Evolutionary conservation across 2,329 filamentous ascomycete genomes (phyloP).

Genomic region (Fusarium citri): DNA sequence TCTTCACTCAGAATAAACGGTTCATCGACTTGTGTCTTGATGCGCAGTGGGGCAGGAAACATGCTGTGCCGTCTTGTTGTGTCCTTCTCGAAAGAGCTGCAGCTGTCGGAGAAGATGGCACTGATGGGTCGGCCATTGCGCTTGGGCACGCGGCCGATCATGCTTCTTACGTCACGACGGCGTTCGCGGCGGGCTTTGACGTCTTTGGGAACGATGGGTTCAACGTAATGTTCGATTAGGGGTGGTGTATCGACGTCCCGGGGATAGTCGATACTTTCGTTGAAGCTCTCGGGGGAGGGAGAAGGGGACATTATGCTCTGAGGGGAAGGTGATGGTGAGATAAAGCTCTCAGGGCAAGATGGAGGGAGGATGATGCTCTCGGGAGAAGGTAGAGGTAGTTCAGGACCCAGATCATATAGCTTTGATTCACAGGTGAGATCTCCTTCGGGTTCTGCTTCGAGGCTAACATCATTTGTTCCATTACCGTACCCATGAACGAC

Average conservation of each 20-base stretch:
- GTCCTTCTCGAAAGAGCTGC: conserved; percentile 2
- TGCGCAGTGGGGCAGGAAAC: conserved; percentile 40
- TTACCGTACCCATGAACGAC: conserved; percentile 66
- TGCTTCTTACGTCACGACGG: conserved; percentile 46
- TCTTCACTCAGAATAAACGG: conserved; percentile 47
- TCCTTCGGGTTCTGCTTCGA: conserved; percentile 31
- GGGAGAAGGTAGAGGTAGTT: conserved; percentile 28
- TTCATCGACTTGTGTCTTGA: conserved; percentile 42
- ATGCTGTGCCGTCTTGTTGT: conserved; percentile 38
- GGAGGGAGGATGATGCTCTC: conserved; percentile 31
- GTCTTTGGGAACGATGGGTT: conserved; percentile 23
- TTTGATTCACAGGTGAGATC: conserved; percentile 37
- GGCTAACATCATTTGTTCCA: conserved; percentile 57
- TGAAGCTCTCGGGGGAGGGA: conserved; percentile 37
- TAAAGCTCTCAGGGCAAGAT: conserved; percentile 37
- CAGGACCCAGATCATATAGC: conserved; percentile 21
- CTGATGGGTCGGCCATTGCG: conserved; percentile 45
- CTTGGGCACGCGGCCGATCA: conserved; percentile 42
- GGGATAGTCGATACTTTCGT: conserved; percentile 45
- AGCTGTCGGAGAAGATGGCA: conserved; percentile 45
- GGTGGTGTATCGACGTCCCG: conserved; percentile 40
- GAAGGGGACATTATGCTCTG: conserved; percentile 30
- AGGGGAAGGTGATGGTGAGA: conserved; percentile 41
- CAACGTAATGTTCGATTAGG: conserved; percentile 33
- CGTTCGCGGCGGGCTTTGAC: conserved; percentile 46